These are phyloP conservation scores for Claviceps arundinis DNA, from an alignment of 2,329 filamentous ascomycete genomes.

Conservation along the genomic window DNA sequence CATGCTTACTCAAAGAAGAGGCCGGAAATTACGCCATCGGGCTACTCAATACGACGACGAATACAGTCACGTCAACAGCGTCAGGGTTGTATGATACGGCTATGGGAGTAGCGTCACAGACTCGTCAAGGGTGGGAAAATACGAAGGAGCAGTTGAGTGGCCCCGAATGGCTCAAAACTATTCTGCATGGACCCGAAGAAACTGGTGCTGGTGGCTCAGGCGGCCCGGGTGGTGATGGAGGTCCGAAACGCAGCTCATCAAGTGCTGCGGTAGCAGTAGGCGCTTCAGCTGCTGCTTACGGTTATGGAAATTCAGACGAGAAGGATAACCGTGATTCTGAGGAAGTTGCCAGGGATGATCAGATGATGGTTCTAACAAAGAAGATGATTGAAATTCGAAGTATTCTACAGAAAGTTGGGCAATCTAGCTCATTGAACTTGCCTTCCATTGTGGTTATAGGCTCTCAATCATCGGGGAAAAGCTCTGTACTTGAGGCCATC, in stretches of 20 bases:
- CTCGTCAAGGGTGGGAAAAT: conserved; percentile 65
- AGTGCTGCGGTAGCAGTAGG: conserved; percentile 52
- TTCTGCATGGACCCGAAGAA: conserved; percentile 51
- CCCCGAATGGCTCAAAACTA: conserved; percentile 65
- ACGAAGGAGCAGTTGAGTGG: conserved; percentile 64
- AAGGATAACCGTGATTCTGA: conserved; percentile 49
- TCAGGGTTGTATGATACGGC: conserved; percentile 58
- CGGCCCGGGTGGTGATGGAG: conserved; percentile 31
- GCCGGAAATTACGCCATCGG: conserved; percentile 42
- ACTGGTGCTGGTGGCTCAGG: conserved; percentile 37
- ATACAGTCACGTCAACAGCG: conserved; percentile 57
- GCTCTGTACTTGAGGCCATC: conserved; percentile 90
- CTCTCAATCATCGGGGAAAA: conserved; percentile 96
- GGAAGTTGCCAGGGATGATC: conserved; percentile 72
- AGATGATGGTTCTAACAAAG: conserved; percentile 98
- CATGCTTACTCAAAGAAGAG: conserved; percentile 24
- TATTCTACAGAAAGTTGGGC: conserved; percentile 80
- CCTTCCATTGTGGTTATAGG: conserved; percentile 99
- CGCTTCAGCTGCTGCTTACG: conserved; percentile 66
- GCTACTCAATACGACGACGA: conserved; percentile 58
- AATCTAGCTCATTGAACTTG: conserved; percentile 75
- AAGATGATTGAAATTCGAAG: conserved; percentile 99
- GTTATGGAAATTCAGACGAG: conserved; percentile 55
- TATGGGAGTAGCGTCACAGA: conserved; percentile 65
- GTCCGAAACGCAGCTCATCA: conserved; percentile 46